Percentiles rank a stretch among this genome's conserved stretches.
Evolutionary conservation across 495 filamentous ascomycete species (phyloP).

Genomic region (Hypoxylon fragiforme): DNA sequence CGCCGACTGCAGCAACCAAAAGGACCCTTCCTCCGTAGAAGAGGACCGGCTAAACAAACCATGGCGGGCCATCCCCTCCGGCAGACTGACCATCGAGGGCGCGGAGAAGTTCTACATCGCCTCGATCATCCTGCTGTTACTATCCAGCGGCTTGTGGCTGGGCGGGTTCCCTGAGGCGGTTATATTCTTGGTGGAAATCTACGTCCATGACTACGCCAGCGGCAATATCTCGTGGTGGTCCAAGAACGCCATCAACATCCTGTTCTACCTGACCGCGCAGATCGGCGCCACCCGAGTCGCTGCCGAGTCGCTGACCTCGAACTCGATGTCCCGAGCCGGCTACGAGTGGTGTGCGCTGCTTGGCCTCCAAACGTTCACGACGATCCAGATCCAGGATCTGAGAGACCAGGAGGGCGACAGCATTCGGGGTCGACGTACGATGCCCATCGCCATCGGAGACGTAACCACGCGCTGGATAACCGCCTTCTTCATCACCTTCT

Average conservation of each 20-base stretch:
- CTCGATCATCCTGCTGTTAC: slow-evolving; percentile 8
- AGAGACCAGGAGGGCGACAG: slow-evolving; percentile 52
- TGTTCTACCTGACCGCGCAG: not conserved
- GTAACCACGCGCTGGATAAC: slow-evolving; percentile 43
- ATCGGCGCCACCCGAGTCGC: not conserved
- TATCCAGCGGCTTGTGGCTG: slow-evolving; percentile 39
- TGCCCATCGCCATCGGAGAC: slow-evolving; percentile 51
- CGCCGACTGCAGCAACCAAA: slow-evolving; percentile 54
- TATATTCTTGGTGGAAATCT: not conserved
- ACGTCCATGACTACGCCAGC: not conserved
- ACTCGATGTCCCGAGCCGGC: slow-evolving; percentile 19
- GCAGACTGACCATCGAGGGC: slow-evolving; percentile 43
- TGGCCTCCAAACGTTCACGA: slow-evolving; percentile 41
- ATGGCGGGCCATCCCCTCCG: slow-evolving; percentile 56
- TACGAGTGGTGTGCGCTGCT: slow-evolving; percentile 25
- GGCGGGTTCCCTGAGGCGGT: slow-evolving; percentile 16
- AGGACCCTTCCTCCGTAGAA: slow-evolving; percentile 42
- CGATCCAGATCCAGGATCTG: slow-evolving; percentile 56
- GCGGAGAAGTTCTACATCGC: slow-evolving; percentile 27
- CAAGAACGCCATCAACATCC: not conserved
- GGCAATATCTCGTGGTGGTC: not conserved
- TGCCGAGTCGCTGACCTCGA: slow-evolving; percentile 4
- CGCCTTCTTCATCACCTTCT: slow-evolving; percentile 41
- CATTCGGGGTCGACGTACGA: slow-evolving; percentile 42
- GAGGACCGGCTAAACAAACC: slow-evolving; percentile 62